Conservation (phyloP, 768 basidiomycete genomes). For the Termitomyces sp. region DNA sequence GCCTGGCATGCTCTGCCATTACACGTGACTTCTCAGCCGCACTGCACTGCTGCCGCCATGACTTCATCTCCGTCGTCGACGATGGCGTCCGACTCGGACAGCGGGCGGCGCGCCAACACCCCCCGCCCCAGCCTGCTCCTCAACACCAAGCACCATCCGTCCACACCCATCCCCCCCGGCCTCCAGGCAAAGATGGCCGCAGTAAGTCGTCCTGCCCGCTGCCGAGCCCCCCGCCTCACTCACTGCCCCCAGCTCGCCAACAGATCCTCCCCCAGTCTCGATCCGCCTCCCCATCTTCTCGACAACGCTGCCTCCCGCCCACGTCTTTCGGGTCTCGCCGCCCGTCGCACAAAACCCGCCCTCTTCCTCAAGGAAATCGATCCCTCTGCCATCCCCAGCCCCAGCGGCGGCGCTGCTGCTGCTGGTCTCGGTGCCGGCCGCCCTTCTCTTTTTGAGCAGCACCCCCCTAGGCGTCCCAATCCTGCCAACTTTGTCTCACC, state of each 20-base stretch:
- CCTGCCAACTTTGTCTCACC: slow-evolving; percentile 57
- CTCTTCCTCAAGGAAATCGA: slow-evolving; percentile 64
- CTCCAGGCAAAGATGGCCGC: slow-evolving; percentile 94
- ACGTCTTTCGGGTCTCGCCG: slow-evolving; percentile 28
- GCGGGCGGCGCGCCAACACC: slow-evolving; percentile 16
- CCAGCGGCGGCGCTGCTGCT: slow-evolving; percentile 49
- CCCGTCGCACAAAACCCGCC: slow-evolving; percentile 44
- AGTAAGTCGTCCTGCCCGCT: slow-evolving; percentile 31
- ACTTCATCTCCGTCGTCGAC: slow-evolving; percentile 14
- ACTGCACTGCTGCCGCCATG: background rate
- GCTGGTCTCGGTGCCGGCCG: slow-evolving; percentile 71
- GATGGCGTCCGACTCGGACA: slow-evolving; percentile 14
- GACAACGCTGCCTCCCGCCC: slow-evolving; percentile 6
- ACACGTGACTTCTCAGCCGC: too few species aligned
- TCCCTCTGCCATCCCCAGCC: slow-evolving; percentile 31
- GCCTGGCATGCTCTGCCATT: too few species aligned
- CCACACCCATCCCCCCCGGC: slow-evolving; percentile 79
- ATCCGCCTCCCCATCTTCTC: slow-evolving; percentile 24
- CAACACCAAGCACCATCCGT: slow-evolving; percentile 25
- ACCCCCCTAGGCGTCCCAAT: slow-evolving; percentile 28
- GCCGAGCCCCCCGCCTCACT: background rate
- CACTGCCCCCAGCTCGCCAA: slow-evolving; percentile 15
- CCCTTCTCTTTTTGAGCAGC: slow-evolving; percentile 38
- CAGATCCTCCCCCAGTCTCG: slow-evolving; percentile 33
- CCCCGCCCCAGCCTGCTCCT: slow-evolving; percentile 35